Evolutionary conservation across 2,329 filamentous ascomycete species (phyloP), one percentile per base, ranked within the genome.

Genomic region (Aschersonia sp.): DNA sequence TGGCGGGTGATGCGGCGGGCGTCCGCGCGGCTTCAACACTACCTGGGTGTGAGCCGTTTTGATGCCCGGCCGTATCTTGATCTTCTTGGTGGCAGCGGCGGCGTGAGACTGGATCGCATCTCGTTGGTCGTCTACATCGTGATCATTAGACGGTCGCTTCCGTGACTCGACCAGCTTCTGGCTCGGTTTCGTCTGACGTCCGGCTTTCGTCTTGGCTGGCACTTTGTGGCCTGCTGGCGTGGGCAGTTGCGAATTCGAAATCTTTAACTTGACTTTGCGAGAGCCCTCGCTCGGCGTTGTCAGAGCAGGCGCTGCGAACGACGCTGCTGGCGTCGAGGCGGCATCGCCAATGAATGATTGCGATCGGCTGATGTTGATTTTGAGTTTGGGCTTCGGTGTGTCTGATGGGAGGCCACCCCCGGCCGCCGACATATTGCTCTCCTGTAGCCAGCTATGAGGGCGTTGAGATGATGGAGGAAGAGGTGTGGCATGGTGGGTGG

Each of bases 1-100:
- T 1, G 79, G 77, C 4, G 81, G 80, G 53, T 86, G 77, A 32
- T 76, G 70, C 5, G 85, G 83, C 1, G 78, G 73, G 52, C 80
- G 76, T n/a, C 82, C 83, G 55, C 82, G 79, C 45, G 78, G 71
- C 57, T 80, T 83, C 49, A 86, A 61, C 44, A 69, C 64, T 28
- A 70, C 51, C 45, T 68, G 62, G 43, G 64, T 66, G 49, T 51
- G 60, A 48, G 54, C 60, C 45, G 56, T 53, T 48, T 72, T 63
- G 28, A 64, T 58, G 29, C 65, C 69, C 44, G 60, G 58, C 42
- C 65, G 62, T 44, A 78, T 68, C 59, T 75, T 80, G 48, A 80
- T 74, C 58, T 74, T 78, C 51, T 76, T 76, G 5, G 61, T 61
- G 20, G 47, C n/a, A 0, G 47, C 40, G 1, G 47, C 28, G 68